Percentiles rank a stretch among this genome's conserved stretches.
phyloP scores from a whole-genome alignment of 2,329 filamentous ascomycete species.

The Harringtonia lauricola region DNA sequence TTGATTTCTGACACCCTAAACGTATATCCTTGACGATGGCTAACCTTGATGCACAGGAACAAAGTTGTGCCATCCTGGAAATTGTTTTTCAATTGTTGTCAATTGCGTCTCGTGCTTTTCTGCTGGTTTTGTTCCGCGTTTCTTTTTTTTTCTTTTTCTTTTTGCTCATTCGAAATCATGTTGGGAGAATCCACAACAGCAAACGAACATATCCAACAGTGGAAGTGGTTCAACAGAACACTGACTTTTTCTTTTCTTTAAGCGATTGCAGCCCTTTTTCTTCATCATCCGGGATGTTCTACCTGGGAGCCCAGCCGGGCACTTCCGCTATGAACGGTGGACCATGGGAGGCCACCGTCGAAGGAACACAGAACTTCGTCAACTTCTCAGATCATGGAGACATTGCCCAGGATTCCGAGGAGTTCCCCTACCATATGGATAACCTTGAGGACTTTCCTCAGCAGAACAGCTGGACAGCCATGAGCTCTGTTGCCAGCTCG shows the following conservation, averaged over 20 bases:
- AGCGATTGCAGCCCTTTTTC: conserved; percentile 48
- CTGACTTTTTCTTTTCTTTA: conserved; percentile 30
- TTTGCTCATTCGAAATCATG: background rate
- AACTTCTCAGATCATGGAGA: conserved; percentile 40
- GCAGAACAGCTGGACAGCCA: conserved; percentile 30
- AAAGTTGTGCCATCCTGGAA: conserved; percentile 42
- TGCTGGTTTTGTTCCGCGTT: conserved; percentile 15
- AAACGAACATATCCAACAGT: conserved; percentile 6
- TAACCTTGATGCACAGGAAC: conserved; percentile 30
- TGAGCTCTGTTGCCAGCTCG: conserved; percentile 24
- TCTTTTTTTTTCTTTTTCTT: conserved; percentile 19
- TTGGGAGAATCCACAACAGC: background rate
- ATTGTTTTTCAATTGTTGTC: background rate
- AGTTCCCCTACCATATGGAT: conserved; percentile 27
- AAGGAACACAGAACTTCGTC: conserved; percentile 50
- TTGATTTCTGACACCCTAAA: background rate
- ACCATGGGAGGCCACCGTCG: conserved; percentile 44
- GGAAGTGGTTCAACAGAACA: conserved; percentile 39
- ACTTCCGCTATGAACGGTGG: conserved; percentile 38
- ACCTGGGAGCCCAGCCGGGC: conserved; percentile 24
- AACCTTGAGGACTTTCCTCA: conserved; percentile 1
- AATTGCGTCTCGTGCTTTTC: background rate
- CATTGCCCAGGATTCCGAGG: conserved; percentile 39
- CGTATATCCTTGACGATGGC: background rate
- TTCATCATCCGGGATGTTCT: conserved; percentile 40